Base-by-base conservation (phyloP, 306 rosid genomes). In the Citrullus mucosospermus region DNA sequence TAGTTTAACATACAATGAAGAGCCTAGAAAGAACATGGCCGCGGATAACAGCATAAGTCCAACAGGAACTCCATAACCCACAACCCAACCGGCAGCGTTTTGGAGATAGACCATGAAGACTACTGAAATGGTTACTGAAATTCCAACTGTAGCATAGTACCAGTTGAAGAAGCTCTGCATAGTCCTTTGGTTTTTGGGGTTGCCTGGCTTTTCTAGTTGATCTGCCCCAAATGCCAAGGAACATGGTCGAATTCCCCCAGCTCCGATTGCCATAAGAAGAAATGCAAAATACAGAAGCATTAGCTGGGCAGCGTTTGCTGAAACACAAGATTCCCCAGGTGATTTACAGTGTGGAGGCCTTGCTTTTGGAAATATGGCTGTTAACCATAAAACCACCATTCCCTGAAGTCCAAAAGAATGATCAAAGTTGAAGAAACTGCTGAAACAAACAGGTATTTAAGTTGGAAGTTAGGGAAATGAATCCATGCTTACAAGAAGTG, bases 221-320 rank as follows among this genome's bases (percentile, higher is more conserved):
- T 94, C 91, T n/a, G 95, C 95, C 5, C 89, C 91, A 60, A 92
- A 92, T 46, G 96, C 95, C 41, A 90, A 51, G 36, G 96, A 87
- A 48, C 98, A 89, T 32, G 97, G 92, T 80, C 87, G 88, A 67
- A 94, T 85, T 39, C 97, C 98, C 13, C 93, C 95, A 0, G 96
- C 89, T 78, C 96, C 98, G 5, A 90, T 38, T 30, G 96, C 79
- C 93, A 89, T 92, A 38, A 94, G 85, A 74, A 46, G 77, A 82
- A 90, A 84, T 36, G 96, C 80, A 53, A 87, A 60, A 18, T 80
- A 79, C 12, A 90, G 85, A 76, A 92, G 84, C 78, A 86, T 13
- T 7, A 83, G 70, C 77, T 92, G 97, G 0, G 67, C 16, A 68
- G 28, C 17, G 7, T 70, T 85, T 56, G 96, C 68, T 20, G 78